Evolutionary conservation across 2,329 filamentous ascomycete species (phyloP).

Genomic region (Exophiala bonariae): DNA sequence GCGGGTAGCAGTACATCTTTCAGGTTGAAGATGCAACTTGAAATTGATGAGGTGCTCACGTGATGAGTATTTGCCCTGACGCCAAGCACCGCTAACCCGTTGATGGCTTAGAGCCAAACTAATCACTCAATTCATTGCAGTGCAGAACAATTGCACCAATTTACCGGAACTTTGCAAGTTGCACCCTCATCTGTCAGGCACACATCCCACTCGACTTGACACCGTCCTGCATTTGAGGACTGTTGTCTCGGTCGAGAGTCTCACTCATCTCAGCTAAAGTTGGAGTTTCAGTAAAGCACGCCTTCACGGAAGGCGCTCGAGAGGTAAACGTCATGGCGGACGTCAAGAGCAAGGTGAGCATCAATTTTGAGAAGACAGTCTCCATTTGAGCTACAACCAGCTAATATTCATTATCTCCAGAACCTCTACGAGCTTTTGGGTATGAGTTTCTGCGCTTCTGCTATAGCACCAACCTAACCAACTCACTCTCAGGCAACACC

Average conservation of each 20-base stretch:
- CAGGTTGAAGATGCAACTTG: too few species aligned
- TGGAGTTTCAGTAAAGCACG: conserved; percentile 48
- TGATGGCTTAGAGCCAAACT: not conserved
- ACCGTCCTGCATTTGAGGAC: conserved; percentile 24
- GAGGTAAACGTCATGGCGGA: conserved; percentile 52
- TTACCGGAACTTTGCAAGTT: conserved; percentile 6
- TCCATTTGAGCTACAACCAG: conserved; percentile 2
- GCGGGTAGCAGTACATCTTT: too few species aligned
- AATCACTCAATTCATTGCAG: conserved; percentile 5
- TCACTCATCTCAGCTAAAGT: conserved; percentile 32
- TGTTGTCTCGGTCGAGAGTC: conserved; percentile 27
- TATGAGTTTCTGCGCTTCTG: conserved; percentile 51
- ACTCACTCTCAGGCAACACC: conserved; percentile 60
- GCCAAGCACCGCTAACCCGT: not conserved
- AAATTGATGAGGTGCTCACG: not conserved
- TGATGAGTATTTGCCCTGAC: conserved; percentile 4
- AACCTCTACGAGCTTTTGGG: conserved; percentile 98
- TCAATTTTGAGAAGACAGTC: conserved; percentile 16
- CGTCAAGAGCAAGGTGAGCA: conserved; percentile 54
- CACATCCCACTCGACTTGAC: conserved; percentile 25
- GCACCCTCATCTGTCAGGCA: conserved; percentile 16
- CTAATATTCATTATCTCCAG: conserved; percentile 50
- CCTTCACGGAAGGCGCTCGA: conserved; percentile 53
- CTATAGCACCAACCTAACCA: conserved; percentile 21
- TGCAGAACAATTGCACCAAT: not conserved